phyloP scores from a whole-genome alignment of 768 basidiomycete genomes.

The Mycena metata region DNA sequence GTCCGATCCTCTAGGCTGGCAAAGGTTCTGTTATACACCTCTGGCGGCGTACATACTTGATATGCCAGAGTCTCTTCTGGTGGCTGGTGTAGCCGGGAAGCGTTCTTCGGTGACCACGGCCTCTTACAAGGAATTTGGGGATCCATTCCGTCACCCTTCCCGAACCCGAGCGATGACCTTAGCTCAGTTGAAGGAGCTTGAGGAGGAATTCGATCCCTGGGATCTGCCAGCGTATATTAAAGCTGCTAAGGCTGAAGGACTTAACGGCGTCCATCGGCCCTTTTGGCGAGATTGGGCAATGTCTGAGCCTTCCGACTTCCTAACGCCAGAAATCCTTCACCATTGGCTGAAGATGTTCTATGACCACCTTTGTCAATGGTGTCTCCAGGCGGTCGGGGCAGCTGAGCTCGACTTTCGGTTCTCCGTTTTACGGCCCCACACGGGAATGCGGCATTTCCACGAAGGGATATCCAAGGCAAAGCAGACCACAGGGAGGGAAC shows the following conservation, averaged over 20 bases:
- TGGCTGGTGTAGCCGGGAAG: constrained; percentile 26
- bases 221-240: too few species aligned
- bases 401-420: too few species aligned
- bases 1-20: constrained; percentile 40
- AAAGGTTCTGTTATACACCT: constrained; percentile 19
- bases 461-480: too few species aligned
- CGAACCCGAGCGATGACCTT: constrained; percentile 10
- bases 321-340: neutral
- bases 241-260: too few species aligned
- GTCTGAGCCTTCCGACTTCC: neutral
- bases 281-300: neutral
- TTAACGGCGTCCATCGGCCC: neutral
- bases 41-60: constrained; percentile 35
- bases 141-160: neutral
- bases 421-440: too few species aligned
- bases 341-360: neutral
- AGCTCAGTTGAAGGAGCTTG: neutral
- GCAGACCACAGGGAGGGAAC: too few species aligned
- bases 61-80: constrained; percentile 23
- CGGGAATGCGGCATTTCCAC: too few species aligned
- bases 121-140: constrained; percentile 23
- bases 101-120: constrained; percentile 31
- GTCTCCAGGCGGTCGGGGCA: too few species aligned
- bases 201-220: neutral
- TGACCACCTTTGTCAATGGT: neutral